phyloP scores from a whole-genome alignment of 768 basidiomycete genomes.

The Leucosporidium scottii region DNA sequence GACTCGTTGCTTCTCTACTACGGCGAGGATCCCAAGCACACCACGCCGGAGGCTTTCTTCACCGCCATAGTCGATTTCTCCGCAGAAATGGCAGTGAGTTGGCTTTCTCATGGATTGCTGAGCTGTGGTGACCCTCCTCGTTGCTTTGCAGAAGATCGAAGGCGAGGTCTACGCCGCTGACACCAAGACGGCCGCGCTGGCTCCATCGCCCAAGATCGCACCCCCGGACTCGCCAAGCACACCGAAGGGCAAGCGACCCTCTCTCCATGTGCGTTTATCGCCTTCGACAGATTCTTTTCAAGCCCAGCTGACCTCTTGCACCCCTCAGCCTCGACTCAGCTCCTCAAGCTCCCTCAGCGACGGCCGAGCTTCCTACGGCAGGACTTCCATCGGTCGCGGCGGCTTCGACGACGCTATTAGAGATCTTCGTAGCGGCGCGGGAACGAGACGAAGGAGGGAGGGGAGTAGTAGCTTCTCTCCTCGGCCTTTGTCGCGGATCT shows the following conservation, averaged over 20 bases:
- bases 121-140: neutral
- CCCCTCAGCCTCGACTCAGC: neutral
- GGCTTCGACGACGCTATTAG: slow-evolving; percentile 78
- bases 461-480: slow-evolving; percentile 45
- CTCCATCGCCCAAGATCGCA: slow-evolving; percentile 55
- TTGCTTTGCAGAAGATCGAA: slow-evolving; percentile 16
- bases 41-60: slow-evolving; percentile 79
- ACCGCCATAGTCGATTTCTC: slow-evolving; percentile 66
- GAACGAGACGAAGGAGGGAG: slow-evolving; percentile 39
- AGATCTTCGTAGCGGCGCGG: slow-evolving; percentile 60
- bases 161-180: slow-evolving; percentile 26
- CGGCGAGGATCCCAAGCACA: slow-evolving; percentile 65
- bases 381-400: slow-evolving; percentile 61
- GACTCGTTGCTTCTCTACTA: slow-evolving; percentile 60
- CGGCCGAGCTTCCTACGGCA: slow-evolving; percentile 37
- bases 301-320: too few species aligned
- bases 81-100: slow-evolving; percentile 58
- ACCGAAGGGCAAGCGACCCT: neutral
- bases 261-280: neutral
- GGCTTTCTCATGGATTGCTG: neutral
- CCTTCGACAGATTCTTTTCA: too few species aligned
- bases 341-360: neutral
- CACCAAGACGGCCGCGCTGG: neutral
- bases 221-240: slow-evolving; percentile 35
- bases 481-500: slow-evolving; percentile 70